A percentile compares a stretch with the other conserved stretches of the same genome.
Conservation (phyloP, 2,329 filamentous ascomycete genomes). For the Venturia nashicola region DNA sequence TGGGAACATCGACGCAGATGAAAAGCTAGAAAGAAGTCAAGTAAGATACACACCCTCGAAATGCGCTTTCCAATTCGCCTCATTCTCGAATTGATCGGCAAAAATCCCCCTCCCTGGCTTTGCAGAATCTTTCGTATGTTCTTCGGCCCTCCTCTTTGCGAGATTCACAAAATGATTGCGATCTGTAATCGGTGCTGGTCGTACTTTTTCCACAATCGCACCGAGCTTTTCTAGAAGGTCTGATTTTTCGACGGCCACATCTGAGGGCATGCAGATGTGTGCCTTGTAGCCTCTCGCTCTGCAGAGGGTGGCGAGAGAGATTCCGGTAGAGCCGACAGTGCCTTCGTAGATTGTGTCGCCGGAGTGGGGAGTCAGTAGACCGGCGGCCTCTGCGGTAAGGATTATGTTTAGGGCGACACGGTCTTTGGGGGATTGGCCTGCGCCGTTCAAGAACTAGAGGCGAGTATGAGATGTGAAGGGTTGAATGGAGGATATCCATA, state of each 20-base stretch:
- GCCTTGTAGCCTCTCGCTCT: conserved; percentile 80
- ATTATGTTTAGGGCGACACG: conserved; percentile 89
- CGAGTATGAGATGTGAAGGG: neutral
- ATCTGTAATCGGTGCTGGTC: conserved; percentile 86
- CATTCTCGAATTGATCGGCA: conserved; percentile 89
- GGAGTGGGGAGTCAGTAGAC: conserved; percentile 62
- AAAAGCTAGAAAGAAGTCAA: too few relatives aligned
- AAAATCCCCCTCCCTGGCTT: conserved; percentile 74
- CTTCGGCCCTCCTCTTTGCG: conserved; percentile 60
- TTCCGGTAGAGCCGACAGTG: conserved; percentile 86
- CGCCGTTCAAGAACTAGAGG: conserved; percentile 71
- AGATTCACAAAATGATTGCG: conserved; percentile 90
- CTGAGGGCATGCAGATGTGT: conserved; percentile 95
- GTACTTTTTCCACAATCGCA: conserved; percentile 82
- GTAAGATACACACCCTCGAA: conserved; percentile 32
- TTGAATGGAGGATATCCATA: neutral
- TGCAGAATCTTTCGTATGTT: conserved; percentile 50
- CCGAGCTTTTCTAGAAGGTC: conserved; percentile 81
- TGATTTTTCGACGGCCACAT: conserved; percentile 80
- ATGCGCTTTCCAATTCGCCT: conserved; percentile 81
- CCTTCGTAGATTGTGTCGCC: conserved; percentile 97
- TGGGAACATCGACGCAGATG: too few relatives aligned
- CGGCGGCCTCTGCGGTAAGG: conserved; percentile 59
- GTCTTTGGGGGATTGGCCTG: conserved; percentile 88
- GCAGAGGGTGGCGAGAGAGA: conserved; percentile 81